Evolutionary conservation across 306 rosid species (phyloP), one percentile per base, ranked within the genome.

Genomic region (Castanea sativa): DNA sequence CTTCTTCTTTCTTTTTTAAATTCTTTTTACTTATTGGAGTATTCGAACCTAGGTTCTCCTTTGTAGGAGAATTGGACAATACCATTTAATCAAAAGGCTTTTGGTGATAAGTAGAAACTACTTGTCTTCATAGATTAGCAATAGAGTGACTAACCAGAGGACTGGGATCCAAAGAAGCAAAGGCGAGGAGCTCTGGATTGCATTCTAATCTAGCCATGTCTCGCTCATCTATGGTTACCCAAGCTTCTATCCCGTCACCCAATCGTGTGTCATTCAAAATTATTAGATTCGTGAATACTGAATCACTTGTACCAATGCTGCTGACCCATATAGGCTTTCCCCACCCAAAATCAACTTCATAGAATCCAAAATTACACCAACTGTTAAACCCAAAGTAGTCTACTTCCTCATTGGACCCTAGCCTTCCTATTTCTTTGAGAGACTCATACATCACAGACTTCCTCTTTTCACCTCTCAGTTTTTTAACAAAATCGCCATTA

Each of bases 261-360:
- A 49, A 67, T 23, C 60, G 41, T 7, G 86, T 78, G 33, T 76
- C 84, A 5, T 58, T 63, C 55, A 85, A 68, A 23, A 85, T 75
- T 13, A 79, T 65, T 1, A 79, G 71, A 21, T 56, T 85, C 71
- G 67, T 19, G 30, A 79, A 82, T 14, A 75, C 74, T 4, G 88
- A 49, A 21, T 41, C 80, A 16, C 51, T 78, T 5, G 52, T 49
- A 27, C 69, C 84, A 58, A 71, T 6, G 71, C 85, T 76, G 73
- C 79, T 82, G 29, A 82, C 82, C 88, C 86, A 79, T 13, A 61
- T n/a, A 1, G 88, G 86, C 77, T 19, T 82, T 20, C 83, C 88
- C 88, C 86, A 85, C 43, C 88, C 86, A 29, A 82, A 82, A 57
- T 85, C 86, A 25, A 35, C 74, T 10, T 79, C 79, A 14, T 85